phyloP scores from a whole-genome alignment of 1,139 yeast genomes.

The Blastobotrys apis region DNA sequence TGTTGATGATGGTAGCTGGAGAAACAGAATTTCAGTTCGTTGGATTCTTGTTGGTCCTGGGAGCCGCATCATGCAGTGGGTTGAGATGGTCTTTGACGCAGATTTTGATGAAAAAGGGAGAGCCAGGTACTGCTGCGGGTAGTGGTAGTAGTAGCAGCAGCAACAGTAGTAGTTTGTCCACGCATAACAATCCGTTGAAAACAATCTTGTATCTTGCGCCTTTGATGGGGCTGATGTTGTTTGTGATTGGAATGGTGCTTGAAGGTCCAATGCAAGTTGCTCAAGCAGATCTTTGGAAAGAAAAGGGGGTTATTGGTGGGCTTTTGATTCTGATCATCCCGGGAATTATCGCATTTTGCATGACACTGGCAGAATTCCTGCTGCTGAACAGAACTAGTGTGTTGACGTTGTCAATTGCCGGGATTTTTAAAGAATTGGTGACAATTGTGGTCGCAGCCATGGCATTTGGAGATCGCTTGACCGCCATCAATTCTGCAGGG shows the following conservation, averaged over 20 bases:
- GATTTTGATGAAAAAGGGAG: constrained; percentile 57
- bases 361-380: constrained; percentile 87
- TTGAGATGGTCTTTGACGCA: constrained; percentile 95
- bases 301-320: constrained; percentile 53
- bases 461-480: constrained; percentile 69
- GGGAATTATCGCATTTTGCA: constrained; percentile 79
- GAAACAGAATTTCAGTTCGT: constrained; percentile 40
- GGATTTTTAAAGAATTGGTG: constrained; percentile 84
- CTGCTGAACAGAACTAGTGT: constrained; percentile 79
- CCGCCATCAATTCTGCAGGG: constrained; percentile 68
- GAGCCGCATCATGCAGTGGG: constrained; percentile 81
- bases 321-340: constrained; percentile 64
- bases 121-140: constrained; percentile 18
- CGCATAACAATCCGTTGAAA: constrained; percentile 58
- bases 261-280: constrained; percentile 62
- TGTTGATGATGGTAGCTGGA: constrained; percentile 75
- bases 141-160: no score
- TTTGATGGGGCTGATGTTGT: constrained; percentile 62
- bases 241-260: constrained; percentile 54
- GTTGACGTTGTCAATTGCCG: constrained; percentile 82
- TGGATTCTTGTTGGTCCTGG: constrained; percentile 70
- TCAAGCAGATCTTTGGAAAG: constrained; percentile 57
- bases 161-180: constrained; percentile 2
- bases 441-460: constrained; percentile 71
- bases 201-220: constrained; percentile 86